Conservation (phyloP, 2,329 filamentous ascomycete species). For the Pseudopithomyces maydicus region DNA sequence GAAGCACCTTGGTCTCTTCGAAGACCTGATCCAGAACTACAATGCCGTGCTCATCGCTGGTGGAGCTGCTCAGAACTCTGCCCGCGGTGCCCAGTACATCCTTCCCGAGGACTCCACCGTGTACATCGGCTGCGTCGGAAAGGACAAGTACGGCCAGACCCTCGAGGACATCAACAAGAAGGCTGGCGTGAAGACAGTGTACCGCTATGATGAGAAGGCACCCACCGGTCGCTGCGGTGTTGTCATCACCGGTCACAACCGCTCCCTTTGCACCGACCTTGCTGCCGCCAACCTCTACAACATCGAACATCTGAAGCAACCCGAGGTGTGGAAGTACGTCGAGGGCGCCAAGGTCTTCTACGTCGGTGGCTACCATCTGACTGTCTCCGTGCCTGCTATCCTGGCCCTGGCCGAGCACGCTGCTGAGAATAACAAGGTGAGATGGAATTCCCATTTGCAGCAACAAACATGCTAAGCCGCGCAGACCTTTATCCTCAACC, state of each 20-base stretch:
- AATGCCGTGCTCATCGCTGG: conserved; percentile 94
- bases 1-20: conserved; percentile 87
- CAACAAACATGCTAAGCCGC: conserved; percentile 5
- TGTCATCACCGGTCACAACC: conserved; percentile 95
- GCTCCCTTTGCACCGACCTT: conserved; percentile 92
- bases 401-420: conserved; percentile 90
- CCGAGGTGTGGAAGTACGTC: conserved; percentile 89
- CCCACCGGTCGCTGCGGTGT: conserved; percentile 95
- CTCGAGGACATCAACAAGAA: conserved; percentile 84
- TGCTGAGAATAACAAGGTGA: conserved; percentile 81
- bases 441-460: conserved; percentile 20
- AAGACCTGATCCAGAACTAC: conserved; percentile 90
- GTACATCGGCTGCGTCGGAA: conserved; percentile 91
- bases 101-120: conserved; percentile 87
- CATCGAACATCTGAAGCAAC: conserved; percentile 87
- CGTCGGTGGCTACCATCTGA: conserved; percentile 96
- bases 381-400: conserved; percentile 89
- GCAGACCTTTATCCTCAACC: conserved; percentile 79
- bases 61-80: conserved; percentile 96
- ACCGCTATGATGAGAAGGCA: conserved; percentile 82
- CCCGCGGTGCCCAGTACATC: conserved; percentile 93
- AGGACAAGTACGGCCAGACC: conserved; percentile 93
- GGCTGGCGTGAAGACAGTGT: conserved; percentile 90
- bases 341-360: conserved; percentile 90
- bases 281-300: conserved; percentile 98